Conservation (phyloP, 2,329 filamentous ascomycete genomes). For the Lecanicillium sp. region DNA sequence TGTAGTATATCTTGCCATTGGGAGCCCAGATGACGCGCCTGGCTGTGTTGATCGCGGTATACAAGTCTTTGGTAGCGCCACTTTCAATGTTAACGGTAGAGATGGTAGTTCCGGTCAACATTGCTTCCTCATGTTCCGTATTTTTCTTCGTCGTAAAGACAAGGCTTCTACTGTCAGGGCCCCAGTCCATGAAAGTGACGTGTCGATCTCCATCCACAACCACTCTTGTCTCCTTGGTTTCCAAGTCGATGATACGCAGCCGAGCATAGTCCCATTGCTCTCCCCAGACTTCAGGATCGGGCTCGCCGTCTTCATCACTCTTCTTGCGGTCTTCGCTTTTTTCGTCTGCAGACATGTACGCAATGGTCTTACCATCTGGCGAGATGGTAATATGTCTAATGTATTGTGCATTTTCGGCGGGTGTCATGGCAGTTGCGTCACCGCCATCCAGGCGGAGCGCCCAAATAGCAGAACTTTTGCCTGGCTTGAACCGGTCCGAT, state of each 20-base stretch:
- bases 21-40: constrained; percentile 10
- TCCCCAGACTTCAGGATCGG: constrained; percentile 27
- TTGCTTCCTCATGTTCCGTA: constrained; percentile 12
- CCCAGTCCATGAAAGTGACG: constrained; percentile 11
- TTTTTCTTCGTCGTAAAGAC: constrained; percentile 2
- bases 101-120: constrained; percentile 11
- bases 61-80: constrained; percentile 6
- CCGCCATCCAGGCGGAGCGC: constrained; percentile 13
- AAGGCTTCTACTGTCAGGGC: constrained; percentile 13
- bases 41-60: constrained; percentile 7
- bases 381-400: constrained; percentile 11
- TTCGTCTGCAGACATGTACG: constrained; percentile 12
- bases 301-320: constrained; percentile 19
- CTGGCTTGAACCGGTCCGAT: constrained; percentile 22
- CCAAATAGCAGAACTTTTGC: constrained; percentile 19
- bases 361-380: constrained; percentile 8
- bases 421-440: constrained; percentile 11
- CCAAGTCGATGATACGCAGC: constrained; percentile 22
- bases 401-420: constrained; percentile 9
- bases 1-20: constrained; percentile 12
- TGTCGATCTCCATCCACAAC: constrained; percentile 10
- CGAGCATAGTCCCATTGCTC: constrained; percentile 23
- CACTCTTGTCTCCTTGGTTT: constrained; percentile 12
- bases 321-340: constrained; percentile 8
- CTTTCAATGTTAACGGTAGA: constrained; percentile 8